These are phyloP conservation scores for Litchi chinensis DNA, from an alignment of 345 rosid species.

Conservation along the genomic window DNA sequence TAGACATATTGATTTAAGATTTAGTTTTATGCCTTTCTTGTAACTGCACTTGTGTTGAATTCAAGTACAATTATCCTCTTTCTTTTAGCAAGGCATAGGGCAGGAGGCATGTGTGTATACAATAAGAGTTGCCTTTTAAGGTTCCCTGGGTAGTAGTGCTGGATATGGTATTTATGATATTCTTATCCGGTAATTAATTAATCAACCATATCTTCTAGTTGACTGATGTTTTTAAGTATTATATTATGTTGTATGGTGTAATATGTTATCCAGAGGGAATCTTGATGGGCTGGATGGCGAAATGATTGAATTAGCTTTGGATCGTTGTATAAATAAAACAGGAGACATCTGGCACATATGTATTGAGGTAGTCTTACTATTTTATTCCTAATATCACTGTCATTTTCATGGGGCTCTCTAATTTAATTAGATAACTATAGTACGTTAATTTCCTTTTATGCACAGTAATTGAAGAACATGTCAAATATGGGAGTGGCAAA, in stretches of 20 bases:
- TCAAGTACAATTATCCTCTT: neutral
- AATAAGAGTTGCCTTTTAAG: neutral
- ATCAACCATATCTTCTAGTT: neutral
- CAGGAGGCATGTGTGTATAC: neutral
- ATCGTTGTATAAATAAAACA: slow-evolving; percentile 72
- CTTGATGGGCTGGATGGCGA: slow-evolving; percentile 37
- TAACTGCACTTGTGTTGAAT: neutral
- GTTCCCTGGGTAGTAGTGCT: neutral
- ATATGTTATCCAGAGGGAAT: slow-evolving; percentile 38
- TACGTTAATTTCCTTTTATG: neutral
- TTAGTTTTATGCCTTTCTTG: neutral
- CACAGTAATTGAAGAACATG: neutral
- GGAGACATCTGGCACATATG: slow-evolving; percentile 92
- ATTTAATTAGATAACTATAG: neutral
- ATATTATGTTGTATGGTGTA: neutral
- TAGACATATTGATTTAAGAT: neutral
- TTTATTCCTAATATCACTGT: neutral
- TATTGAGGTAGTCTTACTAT: slow-evolving; percentile 57
- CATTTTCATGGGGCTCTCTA: neutral
- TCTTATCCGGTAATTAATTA: neutral
- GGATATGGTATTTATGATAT: neutral
- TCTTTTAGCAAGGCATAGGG: too few relatives aligned
- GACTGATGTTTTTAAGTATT: neutral
- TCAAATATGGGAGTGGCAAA: neutral
- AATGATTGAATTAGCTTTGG: slow-evolving; percentile 70